These are phyloP conservation scores for Cyanidium caldarium DNA, from an alignment of 23 red algal species.

Conservation along the genomic window DNA sequence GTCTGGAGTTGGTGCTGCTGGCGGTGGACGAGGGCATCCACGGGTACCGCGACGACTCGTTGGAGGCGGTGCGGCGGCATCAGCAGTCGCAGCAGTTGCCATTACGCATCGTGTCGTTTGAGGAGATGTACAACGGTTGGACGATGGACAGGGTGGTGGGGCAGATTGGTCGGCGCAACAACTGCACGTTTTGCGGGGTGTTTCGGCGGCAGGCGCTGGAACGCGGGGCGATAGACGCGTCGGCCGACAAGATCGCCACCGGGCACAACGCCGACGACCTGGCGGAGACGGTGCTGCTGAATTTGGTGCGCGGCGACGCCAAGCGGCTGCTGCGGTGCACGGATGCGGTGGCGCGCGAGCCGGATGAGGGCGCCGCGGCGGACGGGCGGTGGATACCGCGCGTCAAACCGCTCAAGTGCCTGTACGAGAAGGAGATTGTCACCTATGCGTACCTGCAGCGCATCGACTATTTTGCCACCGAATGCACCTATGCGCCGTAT, in stretches of 20 bases:
- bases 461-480: slow-evolving; percentile 95
- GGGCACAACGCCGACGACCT: slow-evolving; percentile 99
- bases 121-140: slow-evolving; percentile 73
- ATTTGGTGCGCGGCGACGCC: slow-evolving; percentile 85
- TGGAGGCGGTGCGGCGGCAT: slow-evolving; percentile 43
- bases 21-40: slow-evolving; percentile 90
- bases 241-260: slow-evolving; percentile 73
- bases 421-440: slow-evolving; percentile 99
- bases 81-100: slow-evolving; percentile 42
- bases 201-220: slow-evolving; percentile 96
- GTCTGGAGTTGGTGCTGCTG: slow-evolving; percentile 65
- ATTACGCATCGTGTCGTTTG: slow-evolving; percentile 44
- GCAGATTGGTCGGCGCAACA: slow-evolving; percentile 54
- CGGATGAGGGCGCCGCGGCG: slow-evolving; percentile 10
- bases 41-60: slow-evolving; percentile 87
- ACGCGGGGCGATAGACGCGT: slow-evolving; percentile 34
- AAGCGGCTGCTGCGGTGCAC: slow-evolving; percentile 41
- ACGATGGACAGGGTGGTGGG: slow-evolving; percentile 90
- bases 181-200: slow-evolving; percentile 98
- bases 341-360: slow-evolving; percentile 47
- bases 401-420: slow-evolving; percentile 86
- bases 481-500: slow-evolving; percentile 89
- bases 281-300: slow-evolving; percentile 89
- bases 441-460: slow-evolving; percentile 87
- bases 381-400: slow-evolving; percentile 33